Evolutionary conservation across 2,329 filamentous ascomycete genomes (phyloP), one percentile per base, ranked within the genome.

Genomic region (Beauveria sp.): DNA sequence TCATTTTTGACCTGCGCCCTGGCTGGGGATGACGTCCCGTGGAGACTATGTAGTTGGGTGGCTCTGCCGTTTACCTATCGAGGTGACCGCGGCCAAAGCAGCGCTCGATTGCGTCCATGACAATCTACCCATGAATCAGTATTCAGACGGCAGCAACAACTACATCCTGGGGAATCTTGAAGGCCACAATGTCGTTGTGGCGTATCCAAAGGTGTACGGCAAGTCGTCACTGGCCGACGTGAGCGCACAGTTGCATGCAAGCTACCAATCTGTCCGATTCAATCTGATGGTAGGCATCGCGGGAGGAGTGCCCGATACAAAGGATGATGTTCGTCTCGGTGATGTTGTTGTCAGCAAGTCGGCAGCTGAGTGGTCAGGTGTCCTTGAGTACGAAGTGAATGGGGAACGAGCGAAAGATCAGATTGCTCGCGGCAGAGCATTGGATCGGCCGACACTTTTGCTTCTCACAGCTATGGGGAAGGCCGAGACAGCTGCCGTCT

Each of bases 51-150:
- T 66, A 3, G 65, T 73, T 10, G 70, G 67, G 48, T 74, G 71
- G 71, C 62, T 74, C 8, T 70, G 70, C 60, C 71, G 70, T 1
- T 64, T 75, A 8, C 65, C 65, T 2, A 53, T 67, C 46, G 72
- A 75, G 62, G 67, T 69, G 44, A 65, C 70, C 6, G 71, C 70
- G 0, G 67, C 69, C 3, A 62, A 64, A 50, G 66, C 63, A 18
- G 67, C 72, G 65, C 66, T 74, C 1, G 71, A 74, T 56, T 60
- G 66, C n/a, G 50, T 64, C 22, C 66, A 73, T 52, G 28, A 22
- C 6, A n/a, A 48, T 14, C 30, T 63, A 18, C 46, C 57, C 8
- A 46, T 10, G 41, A 3, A 47, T 22, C 20, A 24, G 40, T 3
- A 28, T 24, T 9, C 20, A 24, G 34, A 69, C 40, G 53, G 10